A percentile compares a stretch with the other conserved stretches of the same genome.
phyloP scores from a whole-genome alignment of 2,329 filamentous ascomycete genomes.

The Calonectria henricotiae region DNA sequence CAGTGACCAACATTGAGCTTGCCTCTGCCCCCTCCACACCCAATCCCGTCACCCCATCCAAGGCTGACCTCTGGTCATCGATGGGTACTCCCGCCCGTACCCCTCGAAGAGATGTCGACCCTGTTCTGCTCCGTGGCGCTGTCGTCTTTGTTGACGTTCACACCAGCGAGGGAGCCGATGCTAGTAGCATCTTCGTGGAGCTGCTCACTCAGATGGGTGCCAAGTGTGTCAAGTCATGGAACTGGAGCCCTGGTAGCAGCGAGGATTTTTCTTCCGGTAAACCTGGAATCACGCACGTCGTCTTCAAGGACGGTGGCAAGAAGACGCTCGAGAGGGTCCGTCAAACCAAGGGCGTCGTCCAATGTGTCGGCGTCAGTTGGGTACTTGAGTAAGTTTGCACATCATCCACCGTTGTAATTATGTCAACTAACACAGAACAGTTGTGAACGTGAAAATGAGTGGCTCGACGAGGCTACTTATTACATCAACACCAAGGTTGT shows the following conservation, averaged over 20 bases:
- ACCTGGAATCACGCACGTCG: constrained; percentile 87
- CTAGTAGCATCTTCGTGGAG: constrained; percentile 85
- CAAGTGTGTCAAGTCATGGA: constrained; percentile 82
- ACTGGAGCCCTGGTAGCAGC: constrained; percentile 74
- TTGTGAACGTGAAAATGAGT: constrained; percentile 83
- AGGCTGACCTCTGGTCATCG: constrained; percentile 69
- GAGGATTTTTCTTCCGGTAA: constrained; percentile 64
- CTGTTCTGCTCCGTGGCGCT: constrained; percentile 76
- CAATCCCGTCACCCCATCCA: constrained; percentile 62
- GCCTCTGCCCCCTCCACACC: constrained; percentile 55
- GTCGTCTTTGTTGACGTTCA: constrained; percentile 89
- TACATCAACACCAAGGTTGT: constrained; percentile 78
- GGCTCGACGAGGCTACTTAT: constrained; percentile 82
- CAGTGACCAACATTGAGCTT: constrained; percentile 42
- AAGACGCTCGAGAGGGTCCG: constrained; percentile 87
- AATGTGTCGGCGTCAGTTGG: constrained; percentile 91
- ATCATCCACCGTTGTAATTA: not conserved
- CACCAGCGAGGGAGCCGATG: constrained; percentile 85
- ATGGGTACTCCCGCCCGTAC: constrained; percentile 72
- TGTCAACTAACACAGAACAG: constrained; percentile 62
- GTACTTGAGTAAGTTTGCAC: constrained; percentile 81
- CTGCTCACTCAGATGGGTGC: constrained; percentile 88
- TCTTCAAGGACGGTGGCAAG: constrained; percentile 90
- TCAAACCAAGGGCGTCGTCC: constrained; percentile 80
- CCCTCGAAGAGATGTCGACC: constrained; percentile 69